Base-by-base conservation (phyloP, 208 protist species). In the Herpetomonas tarakana region DNA sequence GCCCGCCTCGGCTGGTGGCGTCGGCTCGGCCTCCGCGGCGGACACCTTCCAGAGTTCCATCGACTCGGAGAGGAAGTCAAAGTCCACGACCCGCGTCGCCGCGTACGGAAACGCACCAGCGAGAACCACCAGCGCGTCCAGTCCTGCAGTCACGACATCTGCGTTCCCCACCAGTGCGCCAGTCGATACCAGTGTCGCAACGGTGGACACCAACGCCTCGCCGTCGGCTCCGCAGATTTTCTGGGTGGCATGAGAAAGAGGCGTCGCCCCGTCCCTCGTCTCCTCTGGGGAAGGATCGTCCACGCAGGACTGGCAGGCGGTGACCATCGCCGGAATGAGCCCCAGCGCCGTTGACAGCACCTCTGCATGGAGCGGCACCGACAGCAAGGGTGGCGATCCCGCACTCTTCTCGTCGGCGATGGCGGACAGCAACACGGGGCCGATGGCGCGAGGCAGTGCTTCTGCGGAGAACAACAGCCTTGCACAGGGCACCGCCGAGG, bases 81-180 rank as follows among this genome's bases (percentile, higher is more conserved):
- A 88, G 52, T 88, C 85, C 29, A 92, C 44, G 2, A 78, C 70
- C 24, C 82, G 52, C 11, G 85, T 78, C n/a, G 76, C 73, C 3
- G 76, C 68, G 63, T 83, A 70, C 19, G 85, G 85, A 45, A 81
- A 70, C 3, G 71, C 66, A 0, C 60, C 45, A 3, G 85, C 65
- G 50, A 88, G 64, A 1, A 54, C 39, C 25, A 65, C 65, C 7
- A 92, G 64, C 25, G 71, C 67, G 3, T 50, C 54, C 52, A 86
- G 58, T 2, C 78, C 72, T 25, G 46, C 26, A 12, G 53, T 14
- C 9, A 83, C 35, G 29, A 88, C 21, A n/a, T 2, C 22, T 3
- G 58, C 47, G 39, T 67, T 65, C 6, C 62, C 58, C 18, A 62
- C 61, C 7, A 64, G 50, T 24, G 65, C 74, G 19, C 11, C 44